Evolutionary conservation across 257 asterid species (phyloP), one percentile per base, ranked within the genome.

Genomic region (Gentiana dahurica): DNA sequence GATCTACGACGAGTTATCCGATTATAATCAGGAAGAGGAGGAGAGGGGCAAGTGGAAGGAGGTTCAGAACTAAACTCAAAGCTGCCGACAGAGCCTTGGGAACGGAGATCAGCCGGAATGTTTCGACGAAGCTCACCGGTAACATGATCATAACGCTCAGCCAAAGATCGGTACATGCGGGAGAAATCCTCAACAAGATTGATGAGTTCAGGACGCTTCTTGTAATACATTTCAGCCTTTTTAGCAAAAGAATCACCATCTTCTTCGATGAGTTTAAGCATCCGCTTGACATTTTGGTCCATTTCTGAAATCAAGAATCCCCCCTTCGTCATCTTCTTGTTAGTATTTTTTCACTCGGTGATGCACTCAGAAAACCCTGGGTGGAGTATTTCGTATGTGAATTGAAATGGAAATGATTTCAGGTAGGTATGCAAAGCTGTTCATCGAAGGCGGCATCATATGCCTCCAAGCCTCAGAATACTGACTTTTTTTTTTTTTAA

Each of bases 201-300:
- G 49, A 87, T 65, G 47, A 90, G 83, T 71, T 87, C 96, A 5
- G 97, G 97, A 53, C 97, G 67, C 53, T 86, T 75, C 73, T 80
- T 71, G 85, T 84, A 90, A 74, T 84, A 90, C 96, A 90, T 86
- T 65, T 86, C 94, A 3, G 96, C 97, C 58, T 86, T 75, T 64
- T 82, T 87, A 36, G 94, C 95, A 34, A 90, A 90, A 1, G 97
- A 87, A 71, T 90, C 97, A 12, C 90, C 97, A 39, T 90, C 96
- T 52, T 84, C 94, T 65, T 81, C 95, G 5, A 90, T 79, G 46
- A 90, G 82, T 49, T 90, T 87, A 35, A 86, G 65, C 91, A 86
- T 81, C 34, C 65, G 60, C 32, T 86, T 83, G 37, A 90, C 91
- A 51, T 77, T 80, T 51, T 78, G 90, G 66, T 86, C 95, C 97